Base-by-base conservation (phyloP, 768 basidiomycete genomes). In the Clavaria fumosa region DNA sequence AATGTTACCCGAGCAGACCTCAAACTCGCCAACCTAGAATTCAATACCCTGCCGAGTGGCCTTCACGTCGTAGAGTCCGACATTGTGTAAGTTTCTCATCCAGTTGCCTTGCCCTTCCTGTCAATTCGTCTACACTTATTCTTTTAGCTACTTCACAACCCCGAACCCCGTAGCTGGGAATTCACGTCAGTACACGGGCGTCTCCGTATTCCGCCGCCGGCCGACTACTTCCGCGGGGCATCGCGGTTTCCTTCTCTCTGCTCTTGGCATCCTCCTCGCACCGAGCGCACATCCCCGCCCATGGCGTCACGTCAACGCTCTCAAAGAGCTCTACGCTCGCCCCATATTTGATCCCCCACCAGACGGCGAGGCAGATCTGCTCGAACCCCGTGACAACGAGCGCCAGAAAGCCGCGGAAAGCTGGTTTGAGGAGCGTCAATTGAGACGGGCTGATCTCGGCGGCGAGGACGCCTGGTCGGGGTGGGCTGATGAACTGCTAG, bases 11-110 rank as follows among this genome's bases (percentile, higher is more conserved):
- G 11, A 9, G 10, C 46, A 83, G 82, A 77, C 50, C 50, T 83
- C 37, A 68, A 64, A 44, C 63, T 85, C 12, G 72, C 75, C 20
- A 65, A 72, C 47, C 64, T 88, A 37, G 85, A 88, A 54, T 89
- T 85, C 54, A 84, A 70, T 46, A 72, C 73, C 4, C 63, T 89
- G 7, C 85, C 85, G 0, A 85, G 82, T 44, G 84, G 84, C 1
- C 60, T 89, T 4, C 85, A 89, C 54, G 60, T 76, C 0, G 70
- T 88, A 17, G 82, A 85, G 46, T 66, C 69, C 23, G 84, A 88
- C 50, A 74, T 83, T 18, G 68, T 89, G 81, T 85, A 53, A 49
- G 78, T 59, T 18, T 26, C 15, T 31, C 38, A 10, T n/a, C 32
- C 22, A 23, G 2, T 7, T 28, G n/a, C n/a, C n/a, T 36, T 11